A percentile compares a stretch with the other conserved stretches of the same genome.
Conservation (phyloP, 306 rosid species). For the Castanea crenata region DNA sequence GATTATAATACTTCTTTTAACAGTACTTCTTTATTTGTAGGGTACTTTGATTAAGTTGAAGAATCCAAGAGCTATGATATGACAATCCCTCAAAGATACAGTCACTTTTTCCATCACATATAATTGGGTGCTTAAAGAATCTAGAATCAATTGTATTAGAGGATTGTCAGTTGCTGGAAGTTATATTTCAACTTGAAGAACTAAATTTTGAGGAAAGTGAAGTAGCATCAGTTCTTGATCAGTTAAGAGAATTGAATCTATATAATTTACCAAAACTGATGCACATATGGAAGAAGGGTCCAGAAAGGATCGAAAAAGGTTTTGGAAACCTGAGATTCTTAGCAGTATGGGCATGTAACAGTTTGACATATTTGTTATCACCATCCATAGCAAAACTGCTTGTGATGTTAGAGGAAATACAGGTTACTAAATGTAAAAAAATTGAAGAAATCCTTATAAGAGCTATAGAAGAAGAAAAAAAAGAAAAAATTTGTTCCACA, state of each 20-base stretch:
- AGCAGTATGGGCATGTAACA: rapidly evolving
- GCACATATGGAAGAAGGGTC: neutral
- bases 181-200: neutral
- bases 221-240: neutral
- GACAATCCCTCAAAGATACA: neutral
- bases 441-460: neutral
- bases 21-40: no score
- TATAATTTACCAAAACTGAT: rapidly evolving
- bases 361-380: neutral
- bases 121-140: neutral
- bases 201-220: neutral
- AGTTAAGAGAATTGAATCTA: neutral
- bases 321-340: neutral
- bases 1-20: no score
- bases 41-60: no score
- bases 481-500: neutral
- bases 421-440: neutral
- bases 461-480: neutral
- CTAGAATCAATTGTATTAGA: neutral
- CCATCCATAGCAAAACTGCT: no score
- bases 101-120: neutral
- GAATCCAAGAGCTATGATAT: neutral
- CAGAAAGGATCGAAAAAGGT: neutral
- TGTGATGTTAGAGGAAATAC: no score
- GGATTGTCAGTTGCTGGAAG: neutral